phyloP scores from a whole-genome alignment of 768 basidiomycete species.

The Peribolospora kevripleyi region DNA sequence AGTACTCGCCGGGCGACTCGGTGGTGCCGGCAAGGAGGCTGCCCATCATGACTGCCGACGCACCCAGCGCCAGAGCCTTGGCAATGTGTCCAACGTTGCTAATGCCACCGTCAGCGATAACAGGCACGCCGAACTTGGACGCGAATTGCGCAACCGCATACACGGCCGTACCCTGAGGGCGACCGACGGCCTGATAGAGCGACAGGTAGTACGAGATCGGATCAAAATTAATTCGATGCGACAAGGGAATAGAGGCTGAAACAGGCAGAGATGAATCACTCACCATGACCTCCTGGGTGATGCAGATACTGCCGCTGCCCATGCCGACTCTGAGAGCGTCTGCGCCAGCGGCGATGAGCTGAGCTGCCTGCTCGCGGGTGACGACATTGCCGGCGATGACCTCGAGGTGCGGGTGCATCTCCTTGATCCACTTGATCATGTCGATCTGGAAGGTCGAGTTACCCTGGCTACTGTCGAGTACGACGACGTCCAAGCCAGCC shows the following conservation, averaged over 20 bases:
- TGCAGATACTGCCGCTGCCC: slow-evolving; percentile 96
- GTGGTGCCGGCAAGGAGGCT: slow-evolving; percentile 82
- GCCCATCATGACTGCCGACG: slow-evolving; percentile 97
- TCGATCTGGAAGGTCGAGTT: slow-evolving; percentile 84
- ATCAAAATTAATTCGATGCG: no score
- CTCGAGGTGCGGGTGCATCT: slow-evolving; percentile 58
- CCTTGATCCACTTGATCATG: slow-evolving; percentile 83
- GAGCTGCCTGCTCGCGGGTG: slow-evolving; percentile 87
- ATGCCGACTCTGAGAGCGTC: slow-evolving; percentile 91
- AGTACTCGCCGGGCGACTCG: slow-evolving; percentile 95
- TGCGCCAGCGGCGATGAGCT: slow-evolving; percentile 75
- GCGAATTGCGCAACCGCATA: slow-evolving; percentile 86
- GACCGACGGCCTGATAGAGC: slow-evolving; percentile 43
- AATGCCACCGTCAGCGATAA: slow-evolving; percentile 90
- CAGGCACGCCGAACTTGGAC: slow-evolving; percentile 74
- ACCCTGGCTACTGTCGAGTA: slow-evolving; percentile 89
- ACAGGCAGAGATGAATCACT: no score
- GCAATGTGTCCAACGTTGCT: slow-evolving; percentile 91
- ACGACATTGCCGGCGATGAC: slow-evolving; percentile 96
- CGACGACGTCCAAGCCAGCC: slow-evolving; percentile 81
- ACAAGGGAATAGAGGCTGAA: no score
- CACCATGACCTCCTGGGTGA: slow-evolving; percentile 90
- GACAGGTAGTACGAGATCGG: no score
- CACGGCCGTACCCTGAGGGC: slow-evolving; percentile 97
- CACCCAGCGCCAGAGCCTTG: slow-evolving; percentile 82